phyloP scores from a whole-genome alignment of 73 alveolate genomes.

The Tetrahymena borealis region DNA sequence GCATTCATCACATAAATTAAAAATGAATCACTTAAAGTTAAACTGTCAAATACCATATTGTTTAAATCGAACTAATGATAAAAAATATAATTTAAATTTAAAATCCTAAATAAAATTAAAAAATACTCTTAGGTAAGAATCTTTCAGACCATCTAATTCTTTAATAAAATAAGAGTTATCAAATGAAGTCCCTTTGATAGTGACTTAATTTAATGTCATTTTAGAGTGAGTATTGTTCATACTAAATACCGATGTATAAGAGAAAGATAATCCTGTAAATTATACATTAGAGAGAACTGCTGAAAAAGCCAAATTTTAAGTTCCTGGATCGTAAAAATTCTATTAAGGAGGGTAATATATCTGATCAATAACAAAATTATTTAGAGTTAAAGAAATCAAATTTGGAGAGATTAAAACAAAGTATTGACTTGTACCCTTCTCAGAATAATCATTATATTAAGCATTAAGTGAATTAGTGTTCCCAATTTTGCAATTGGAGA shows the following conservation, averaged over 20 bases:
- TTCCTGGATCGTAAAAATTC: not conserved
- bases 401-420: not conserved
- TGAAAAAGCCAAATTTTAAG: not conserved
- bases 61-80: not conserved
- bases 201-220: not conserved
- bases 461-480: not conserved
- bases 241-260: not conserved
- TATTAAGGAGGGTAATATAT: not conserved
- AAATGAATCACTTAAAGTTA: not conserved
- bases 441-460: not conserved
- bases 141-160: not conserved
- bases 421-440: not conserved
- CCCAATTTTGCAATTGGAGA: not conserved
- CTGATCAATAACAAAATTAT: not conserved
- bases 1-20: not conserved
- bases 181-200: not conserved
- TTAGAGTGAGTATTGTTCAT: not conserved
- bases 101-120: not conserved
- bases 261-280: not conserved
- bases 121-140: not conserved
- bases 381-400: not conserved
- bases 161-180: not conserved
- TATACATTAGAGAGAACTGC: not conserved
- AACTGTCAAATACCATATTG: not conserved
- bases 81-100: not conserved